These are phyloP conservation scores for Gillenia trifoliata DNA, from an alignment of 306 rosid genomes.

Conservation along the genomic window DNA sequence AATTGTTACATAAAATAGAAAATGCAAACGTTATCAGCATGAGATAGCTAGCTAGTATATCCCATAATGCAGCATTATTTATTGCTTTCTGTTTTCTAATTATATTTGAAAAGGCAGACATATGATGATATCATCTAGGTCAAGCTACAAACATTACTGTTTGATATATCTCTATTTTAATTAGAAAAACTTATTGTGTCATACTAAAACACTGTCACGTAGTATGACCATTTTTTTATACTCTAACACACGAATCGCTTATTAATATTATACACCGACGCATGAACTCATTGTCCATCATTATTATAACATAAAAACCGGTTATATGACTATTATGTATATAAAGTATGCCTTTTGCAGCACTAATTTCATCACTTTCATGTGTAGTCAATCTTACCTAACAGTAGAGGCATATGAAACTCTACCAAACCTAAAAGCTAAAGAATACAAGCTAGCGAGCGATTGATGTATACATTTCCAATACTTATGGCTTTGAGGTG, in stretches of 20 bases:
- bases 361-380: neutral
- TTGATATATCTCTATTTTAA: neutral
- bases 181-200: neutral
- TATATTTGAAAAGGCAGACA: neutral
- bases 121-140: neutral
- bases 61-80: neutral
- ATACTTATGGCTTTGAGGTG: slow-evolving; percentile 7
- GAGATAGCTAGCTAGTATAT: no score
- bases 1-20: neutral
- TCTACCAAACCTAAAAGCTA: slow-evolving; percentile 45
- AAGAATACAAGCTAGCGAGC: neutral
- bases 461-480: slow-evolving; percentile 23
- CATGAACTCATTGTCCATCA: no score
- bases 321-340: no score
- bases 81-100: neutral
- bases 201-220: no score
- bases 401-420: slow-evolving; percentile 28
- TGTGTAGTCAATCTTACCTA: slow-evolving; percentile 13
- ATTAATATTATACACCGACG: no score
- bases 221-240: no score
- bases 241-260: no score
- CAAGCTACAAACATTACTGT: neutral
- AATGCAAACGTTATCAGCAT: no score
- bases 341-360: neutral
- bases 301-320: no score